These are phyloP conservation scores for Ogataea siamensis DNA, from an alignment of 805 yeast genomes.

Conservation along the genomic window DNA sequence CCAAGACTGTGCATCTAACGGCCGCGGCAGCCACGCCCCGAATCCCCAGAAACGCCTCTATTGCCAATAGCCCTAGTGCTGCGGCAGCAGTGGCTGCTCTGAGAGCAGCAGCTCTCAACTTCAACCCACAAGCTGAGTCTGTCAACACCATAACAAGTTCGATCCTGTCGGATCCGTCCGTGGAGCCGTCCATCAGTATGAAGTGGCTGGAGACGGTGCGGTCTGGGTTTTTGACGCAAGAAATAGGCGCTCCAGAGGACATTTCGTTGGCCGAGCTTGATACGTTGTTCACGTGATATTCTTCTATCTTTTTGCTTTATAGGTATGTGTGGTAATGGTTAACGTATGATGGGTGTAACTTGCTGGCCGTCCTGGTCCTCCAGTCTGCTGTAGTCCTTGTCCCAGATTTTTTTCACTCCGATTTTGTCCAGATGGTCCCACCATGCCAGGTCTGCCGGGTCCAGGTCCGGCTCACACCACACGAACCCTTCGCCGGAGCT, in stretches of 20 bases:
- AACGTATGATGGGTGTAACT: constrained; percentile 10
- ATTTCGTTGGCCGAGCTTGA: constrained; percentile 69
- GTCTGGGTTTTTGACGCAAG: constrained; percentile 74
- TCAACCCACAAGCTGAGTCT: constrained; percentile 37
- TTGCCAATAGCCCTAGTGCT: constrained; percentile 57
- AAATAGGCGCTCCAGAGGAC: constrained; percentile 77
- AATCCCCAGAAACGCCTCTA: constrained; percentile 55
- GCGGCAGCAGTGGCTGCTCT: constrained; percentile 76
- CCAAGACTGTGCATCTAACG: constrained; percentile 46
- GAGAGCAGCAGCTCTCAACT: constrained; percentile 40
- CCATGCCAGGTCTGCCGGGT: constrained; percentile 67
- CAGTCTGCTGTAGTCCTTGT: constrained; percentile 22
- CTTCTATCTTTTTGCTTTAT: constrained; percentile 11
- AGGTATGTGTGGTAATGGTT: constrained; percentile 15
- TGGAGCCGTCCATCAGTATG: constrained; percentile 42
- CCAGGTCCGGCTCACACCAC: constrained; percentile 90
- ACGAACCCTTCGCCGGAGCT: constrained; percentile 82
- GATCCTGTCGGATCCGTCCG: constrained; percentile 35
- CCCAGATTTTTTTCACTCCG: constrained; percentile 34
- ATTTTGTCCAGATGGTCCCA: constrained; percentile 31
- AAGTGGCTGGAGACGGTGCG: constrained; percentile 74
- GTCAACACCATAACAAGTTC: constrained; percentile 35
- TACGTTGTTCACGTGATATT: constrained; percentile 39
- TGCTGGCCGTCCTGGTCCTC: constrained; percentile 16
- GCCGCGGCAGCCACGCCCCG: constrained; percentile 86